Evolutionary conservation across 169 alveolate genomes (phyloP).

Genomic region (Ichthyophthirius multifiliis): DNA sequence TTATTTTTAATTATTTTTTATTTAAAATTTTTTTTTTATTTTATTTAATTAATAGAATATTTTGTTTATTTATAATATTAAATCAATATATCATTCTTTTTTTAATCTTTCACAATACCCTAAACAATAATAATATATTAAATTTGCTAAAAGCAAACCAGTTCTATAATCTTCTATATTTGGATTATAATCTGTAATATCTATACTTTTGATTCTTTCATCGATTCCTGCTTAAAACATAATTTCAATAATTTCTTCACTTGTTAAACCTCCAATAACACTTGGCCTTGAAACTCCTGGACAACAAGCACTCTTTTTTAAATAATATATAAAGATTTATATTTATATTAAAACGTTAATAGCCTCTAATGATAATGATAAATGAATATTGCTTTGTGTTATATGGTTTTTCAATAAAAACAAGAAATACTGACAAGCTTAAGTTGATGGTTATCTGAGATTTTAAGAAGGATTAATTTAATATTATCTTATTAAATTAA

Average conservation of each 20-base stretch:
- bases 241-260: constrained; percentile 35
- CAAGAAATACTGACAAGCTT: no score
- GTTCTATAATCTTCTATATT: constrained; percentile 41
- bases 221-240: constrained; percentile 7
- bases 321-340: neutral
- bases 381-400: constrained; percentile 2
- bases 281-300: constrained; percentile 38
- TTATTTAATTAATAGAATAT: no score
- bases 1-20: no score
- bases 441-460: constrained; percentile 1
- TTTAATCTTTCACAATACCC: constrained; percentile 8
- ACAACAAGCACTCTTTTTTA: constrained; percentile 24
- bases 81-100: no score
- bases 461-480: neutral
- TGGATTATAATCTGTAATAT: constrained; percentile 46
- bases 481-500: neutral
- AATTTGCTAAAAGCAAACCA: constrained; percentile 27
- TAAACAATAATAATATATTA: constrained; percentile 30
- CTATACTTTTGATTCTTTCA: constrained; percentile 2
- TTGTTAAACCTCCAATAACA: constrained; percentile 21
- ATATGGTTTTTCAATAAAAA: no score
- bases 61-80: no score
- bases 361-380: constrained; percentile 14
- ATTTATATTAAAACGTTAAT: neutral
- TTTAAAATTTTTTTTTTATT: no score